Conservation (phyloP, 768 basidiomycete genomes). For the Amanita exitialis region DNA sequence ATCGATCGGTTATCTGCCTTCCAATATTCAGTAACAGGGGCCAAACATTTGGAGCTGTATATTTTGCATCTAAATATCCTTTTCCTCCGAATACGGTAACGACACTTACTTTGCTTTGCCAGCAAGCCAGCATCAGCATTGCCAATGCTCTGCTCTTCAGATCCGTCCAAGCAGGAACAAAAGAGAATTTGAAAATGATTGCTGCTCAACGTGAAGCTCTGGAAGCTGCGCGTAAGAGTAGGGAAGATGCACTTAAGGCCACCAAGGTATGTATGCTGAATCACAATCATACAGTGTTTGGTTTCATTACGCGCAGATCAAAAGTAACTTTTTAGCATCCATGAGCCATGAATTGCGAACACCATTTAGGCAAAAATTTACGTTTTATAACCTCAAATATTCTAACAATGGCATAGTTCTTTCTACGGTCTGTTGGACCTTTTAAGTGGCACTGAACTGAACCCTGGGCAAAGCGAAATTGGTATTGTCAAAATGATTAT, state of each 20-base stretch:
- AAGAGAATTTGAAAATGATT: slow-evolving; percentile 72
- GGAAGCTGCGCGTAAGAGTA: slow-evolving; percentile 58
- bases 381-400: background rate
- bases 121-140: slow-evolving; percentile 70
- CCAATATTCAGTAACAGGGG: slow-evolving; percentile 69
- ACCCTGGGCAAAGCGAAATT: slow-evolving; percentile 60
- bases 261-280: slow-evolving; percentile 40
- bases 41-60: slow-evolving; percentile 66
- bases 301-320: slow-evolving; percentile 35
- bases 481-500: slow-evolving; percentile 23
- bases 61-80: slow-evolving; percentile 54
- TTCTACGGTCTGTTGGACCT: slow-evolving; percentile 72
- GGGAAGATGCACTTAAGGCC: slow-evolving; percentile 65
- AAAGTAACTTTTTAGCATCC: slow-evolving; percentile 67
- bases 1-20: slow-evolving; percentile 56
- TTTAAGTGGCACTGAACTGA: slow-evolving; percentile 61
- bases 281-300: background rate
- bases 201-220: slow-evolving; percentile 59
- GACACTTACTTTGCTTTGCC: slow-evolving; percentile 53
- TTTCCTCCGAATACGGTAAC: slow-evolving; percentile 54
- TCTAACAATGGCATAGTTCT: slow-evolving; percentile 30
- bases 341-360: slow-evolving; percentile 76
- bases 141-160: slow-evolving; percentile 67
- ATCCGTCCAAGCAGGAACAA: slow-evolving; percentile 63
- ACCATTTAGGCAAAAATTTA: slow-evolving; percentile 51